These are phyloP conservation scores for Xylaria nigripes DNA, from an alignment of 495 filamentous ascomycete genomes.

Conservation along the genomic window DNA sequence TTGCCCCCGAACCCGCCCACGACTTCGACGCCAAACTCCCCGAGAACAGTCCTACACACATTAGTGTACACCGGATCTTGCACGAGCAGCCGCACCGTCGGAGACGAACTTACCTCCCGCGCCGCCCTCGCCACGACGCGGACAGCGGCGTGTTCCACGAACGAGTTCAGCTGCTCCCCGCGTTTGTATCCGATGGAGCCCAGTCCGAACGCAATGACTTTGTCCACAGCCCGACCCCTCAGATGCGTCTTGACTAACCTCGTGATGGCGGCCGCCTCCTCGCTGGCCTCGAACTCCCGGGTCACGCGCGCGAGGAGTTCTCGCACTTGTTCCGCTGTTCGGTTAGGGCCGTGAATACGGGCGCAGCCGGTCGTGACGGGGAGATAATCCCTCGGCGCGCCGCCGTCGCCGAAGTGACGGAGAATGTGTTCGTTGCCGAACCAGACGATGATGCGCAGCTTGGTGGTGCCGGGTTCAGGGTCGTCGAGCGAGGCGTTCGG, in stretches of 20 bases:
- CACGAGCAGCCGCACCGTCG: slow-evolving; percentile 15
- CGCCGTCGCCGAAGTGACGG: too few relatives aligned
- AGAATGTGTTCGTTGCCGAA: too few relatives aligned
- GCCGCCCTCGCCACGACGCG: slow-evolving; percentile 6
- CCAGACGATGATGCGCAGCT: too few relatives aligned
- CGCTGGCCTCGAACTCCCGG: background rate
- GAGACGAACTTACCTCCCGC: slow-evolving; percentile 15
- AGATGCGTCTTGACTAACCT: background rate
- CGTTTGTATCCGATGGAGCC: background rate
- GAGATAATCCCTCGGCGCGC: too few relatives aligned
- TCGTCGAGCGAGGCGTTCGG: too few relatives aligned
- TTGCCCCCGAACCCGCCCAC: slow-evolving; percentile 31
- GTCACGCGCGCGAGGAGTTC: background rate
- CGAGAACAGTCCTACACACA: slow-evolving; percentile 26
- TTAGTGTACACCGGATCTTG: slow-evolving; percentile 32
- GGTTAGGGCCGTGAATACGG: too few relatives aligned
- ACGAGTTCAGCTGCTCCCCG: background rate
- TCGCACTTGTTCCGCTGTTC: too few relatives aligned
- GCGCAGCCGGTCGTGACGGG: too few relatives aligned
- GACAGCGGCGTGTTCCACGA: slow-evolving; percentile 7
- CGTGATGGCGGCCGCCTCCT: background rate
- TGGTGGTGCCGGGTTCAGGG: too few relatives aligned
- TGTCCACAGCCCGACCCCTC: background rate
- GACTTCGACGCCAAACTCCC: slow-evolving; percentile 30
- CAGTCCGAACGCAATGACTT: slow-evolving; percentile 3